Base-by-base conservation (phyloP, 2,329 filamentous ascomycete genomes). In the Cladophialophora yegresii region DNA sequence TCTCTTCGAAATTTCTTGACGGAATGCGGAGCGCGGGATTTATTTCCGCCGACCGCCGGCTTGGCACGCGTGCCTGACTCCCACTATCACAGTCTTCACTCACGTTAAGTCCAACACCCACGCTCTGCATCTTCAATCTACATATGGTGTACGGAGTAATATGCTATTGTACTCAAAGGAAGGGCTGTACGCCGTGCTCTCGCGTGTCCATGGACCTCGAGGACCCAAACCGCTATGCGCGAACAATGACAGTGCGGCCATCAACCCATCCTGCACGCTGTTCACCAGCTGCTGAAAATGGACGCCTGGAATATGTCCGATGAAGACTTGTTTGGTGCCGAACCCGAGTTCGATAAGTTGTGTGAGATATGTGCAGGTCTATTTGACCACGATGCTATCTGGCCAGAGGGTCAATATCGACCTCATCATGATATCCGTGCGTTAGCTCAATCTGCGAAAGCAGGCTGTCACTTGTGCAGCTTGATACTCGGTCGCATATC, bases 381-480 rank as follows among this genome's bases (percentile, higher is more conserved):
- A n/a, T 54, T 54, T 28, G 16, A 16, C 10, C 6, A 20, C 7
- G n/a, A 54, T 10, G 7, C 28, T n/a, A 4, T 22, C 13, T 54
- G 51, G 51, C 7, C 28, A 20, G 51, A 54, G 8, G 12, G 7
- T 26, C 22, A 54, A 54, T 54, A 54, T 26, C 23, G 51, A 10
- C n/a, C 23, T 33, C 51, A 54, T 54, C 51, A 33, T 54, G 28
- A 54, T 30, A 54, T 54, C 30, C 50, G 28, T 54, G 50, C 26
- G 28, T 30, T 54, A 32, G 26, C 50, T n/a, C 20, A 26, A n/a
- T 32, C 50, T 9, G 50, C 50, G 16, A 12, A 33, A 33, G 23
- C 12, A n/a, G 51, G 51, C 16, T 54, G 51, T 9, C 51, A 54
- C 16, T 20, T 54, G 16, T 54, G 26, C 28, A 54, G 51, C 51